Conservation (phyloP, 495 filamentous ascomycete genomes). For the Aspergillus egyptiacus region DNA sequence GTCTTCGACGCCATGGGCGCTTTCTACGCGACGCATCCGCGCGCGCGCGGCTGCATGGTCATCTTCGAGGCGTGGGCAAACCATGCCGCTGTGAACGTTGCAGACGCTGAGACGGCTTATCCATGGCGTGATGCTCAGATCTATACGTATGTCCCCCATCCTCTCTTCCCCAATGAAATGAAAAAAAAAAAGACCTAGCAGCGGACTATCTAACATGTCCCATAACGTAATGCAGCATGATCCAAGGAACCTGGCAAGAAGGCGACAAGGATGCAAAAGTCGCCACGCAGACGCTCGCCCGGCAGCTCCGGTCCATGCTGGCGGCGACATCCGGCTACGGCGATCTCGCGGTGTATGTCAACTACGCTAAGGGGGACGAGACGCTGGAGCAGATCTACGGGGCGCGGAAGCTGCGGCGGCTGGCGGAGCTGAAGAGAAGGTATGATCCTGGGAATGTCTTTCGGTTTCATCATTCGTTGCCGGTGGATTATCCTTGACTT, state of each 20-base stretch:
- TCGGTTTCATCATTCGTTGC: conserved; percentile 17
- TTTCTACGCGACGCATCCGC: background rate
- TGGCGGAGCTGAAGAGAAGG: conserved; percentile 46
- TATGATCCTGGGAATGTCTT: conserved; percentile 51
- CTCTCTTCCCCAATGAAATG: background rate
- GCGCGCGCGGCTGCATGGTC: background rate
- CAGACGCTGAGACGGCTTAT: background rate
- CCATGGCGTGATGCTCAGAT: background rate
- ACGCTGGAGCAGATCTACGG: conserved; percentile 36
- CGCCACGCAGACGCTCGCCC: background rate
- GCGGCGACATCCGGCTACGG: background rate
- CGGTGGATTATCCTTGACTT: background rate
- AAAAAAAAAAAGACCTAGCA: no score
- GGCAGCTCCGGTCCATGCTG: background rate
- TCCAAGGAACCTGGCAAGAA: background rate
- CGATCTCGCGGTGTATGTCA: conserved; percentile 29
- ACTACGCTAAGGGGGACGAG: conserved; percentile 56
- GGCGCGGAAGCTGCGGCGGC: conserved; percentile 34
- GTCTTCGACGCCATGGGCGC: background rate
- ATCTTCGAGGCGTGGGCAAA: background rate
- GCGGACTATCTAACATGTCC: background rate
- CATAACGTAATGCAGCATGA: background rate
- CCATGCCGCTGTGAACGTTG: background rate
- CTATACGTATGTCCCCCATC: background rate
- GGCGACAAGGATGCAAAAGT: background rate